A percentile compares a stretch with the other conserved stretches of the same genome.
Conservation (phyloP, 768 basidiomycete species). For the Leccinum rimulosum region DNA sequence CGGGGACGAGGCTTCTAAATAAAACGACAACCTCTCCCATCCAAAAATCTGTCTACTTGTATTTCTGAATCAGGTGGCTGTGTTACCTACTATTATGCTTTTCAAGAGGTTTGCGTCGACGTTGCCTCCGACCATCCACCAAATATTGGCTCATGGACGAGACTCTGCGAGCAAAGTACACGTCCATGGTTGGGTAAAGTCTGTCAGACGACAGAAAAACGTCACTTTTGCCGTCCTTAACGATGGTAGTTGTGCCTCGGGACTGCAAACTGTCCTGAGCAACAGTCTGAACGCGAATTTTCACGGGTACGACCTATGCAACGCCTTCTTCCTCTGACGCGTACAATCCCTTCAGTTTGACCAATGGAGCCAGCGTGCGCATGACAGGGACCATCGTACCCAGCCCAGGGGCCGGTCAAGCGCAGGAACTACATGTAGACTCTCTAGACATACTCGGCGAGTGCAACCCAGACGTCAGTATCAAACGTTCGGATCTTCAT, state of each 20-base stretch:
- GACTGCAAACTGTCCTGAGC: slow-evolving; percentile 76
- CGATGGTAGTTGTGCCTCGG: slow-evolving; percentile 73
- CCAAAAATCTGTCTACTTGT: neutral
- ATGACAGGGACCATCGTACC: slow-evolving; percentile 44
- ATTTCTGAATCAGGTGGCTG: slow-evolving; percentile 21
- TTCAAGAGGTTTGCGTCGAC: slow-evolving; percentile 30
- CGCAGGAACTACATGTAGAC: slow-evolving; percentile 50
- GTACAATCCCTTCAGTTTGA: slow-evolving; percentile 35
- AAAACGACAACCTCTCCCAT: neutral
- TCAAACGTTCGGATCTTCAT: neutral
- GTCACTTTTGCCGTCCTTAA: slow-evolving; percentile 81
- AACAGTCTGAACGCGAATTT: slow-evolving; percentile 18
- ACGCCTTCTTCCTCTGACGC: slow-evolving; percentile 2
- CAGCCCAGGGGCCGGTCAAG: slow-evolving; percentile 51
- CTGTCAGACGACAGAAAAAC: slow-evolving; percentile 82
- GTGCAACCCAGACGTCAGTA: slow-evolving; percentile 54
- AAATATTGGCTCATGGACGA: slow-evolving; percentile 32
- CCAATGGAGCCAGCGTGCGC: slow-evolving; percentile 55
- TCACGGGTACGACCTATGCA: slow-evolving; percentile 13
- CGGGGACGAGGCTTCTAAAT: slow-evolving; percentile 41
- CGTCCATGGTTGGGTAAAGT: slow-evolving; percentile 84
- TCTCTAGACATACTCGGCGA: slow-evolving; percentile 49
- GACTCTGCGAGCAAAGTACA: slow-evolving; percentile 22
- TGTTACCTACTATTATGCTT: slow-evolving; percentile 25
- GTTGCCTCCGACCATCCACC: slow-evolving; percentile 34